Base-by-base conservation (phyloP, 208 protist species). In the Leishmania tarentolae region DNA sequence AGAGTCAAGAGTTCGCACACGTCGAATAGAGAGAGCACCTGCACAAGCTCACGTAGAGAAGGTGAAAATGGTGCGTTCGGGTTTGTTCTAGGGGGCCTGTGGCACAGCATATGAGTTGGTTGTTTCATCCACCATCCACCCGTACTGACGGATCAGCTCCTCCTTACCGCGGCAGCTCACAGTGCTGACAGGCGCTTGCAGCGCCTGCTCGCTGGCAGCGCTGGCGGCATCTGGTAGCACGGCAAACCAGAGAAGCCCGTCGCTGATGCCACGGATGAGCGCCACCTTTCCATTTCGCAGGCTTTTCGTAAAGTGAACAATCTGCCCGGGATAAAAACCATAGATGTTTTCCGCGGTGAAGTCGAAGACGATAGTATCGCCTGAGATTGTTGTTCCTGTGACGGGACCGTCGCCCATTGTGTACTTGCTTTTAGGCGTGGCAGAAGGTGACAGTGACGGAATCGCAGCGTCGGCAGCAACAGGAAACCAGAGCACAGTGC, bases 271-370 rank as follows among this genome's bases (percentile, higher is more conserved):
- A 63, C 94, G 90, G 61, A 97, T 87, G 5, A 97, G 87, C 0
- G 91, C 94, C 1, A 97, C 90, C 66, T 96, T 96, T 28, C 94
- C 92, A 82, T 97, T 97, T 44, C 91, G 89, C 4, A 94, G 85
- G 77, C 94, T 97, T 78, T 97, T 97, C 19, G 86, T 93, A 77
- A 97, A 97, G 84, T 97, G 91, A 8, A 96, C 92, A 78, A 97
- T 95, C 66, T 96, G 87, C 3, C 92, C 92, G 4, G 92, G 91
- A 1, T 79, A 61, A 76, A 97, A 97, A 3, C 91, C 92, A 78
- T 92, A 93, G 9, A 72, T 75, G 24, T 84, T 88, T 0, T 89
- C 80, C 0, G 74, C 82, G 28, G 63, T 76, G 0, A 80, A 87
- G 80, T 92, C 85, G 11, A 96, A 78, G 15, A 59, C 82, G 53